A percentile compares a stretch with the other conserved stretches of the same genome.
Conservation (phyloP, 345 rosid genomes). For the Brassica nigra region DNA sequence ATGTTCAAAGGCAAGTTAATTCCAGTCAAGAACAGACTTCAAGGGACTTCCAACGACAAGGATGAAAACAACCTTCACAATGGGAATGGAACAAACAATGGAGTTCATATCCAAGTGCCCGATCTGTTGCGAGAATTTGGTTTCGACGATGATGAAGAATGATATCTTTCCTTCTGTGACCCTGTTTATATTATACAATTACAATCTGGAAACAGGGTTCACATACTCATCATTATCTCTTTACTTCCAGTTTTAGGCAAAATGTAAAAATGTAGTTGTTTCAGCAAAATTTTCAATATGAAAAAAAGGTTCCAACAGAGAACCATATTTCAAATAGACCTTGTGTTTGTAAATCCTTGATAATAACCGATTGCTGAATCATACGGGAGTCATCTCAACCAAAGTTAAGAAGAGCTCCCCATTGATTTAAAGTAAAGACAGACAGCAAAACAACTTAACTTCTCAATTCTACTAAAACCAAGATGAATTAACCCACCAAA, state of each 20-base stretch:
- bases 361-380: constrained; percentile 1
- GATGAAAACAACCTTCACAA: constrained; percentile 10
- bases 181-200: neutral
- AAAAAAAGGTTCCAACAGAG: constrained; percentile 15
- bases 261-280: neutral
- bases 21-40: constrained; percentile 25
- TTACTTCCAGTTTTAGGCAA: neutral
- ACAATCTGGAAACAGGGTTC: neutral
- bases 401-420: constrained; percentile 12
- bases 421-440: constrained; percentile 13
- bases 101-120: constrained; percentile 43
- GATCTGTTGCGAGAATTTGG: constrained; percentile 55
- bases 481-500: constrained; percentile 17
- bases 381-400: constrained; percentile 25
- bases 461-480: constrained; percentile 27
- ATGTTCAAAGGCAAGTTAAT: constrained; percentile 37
- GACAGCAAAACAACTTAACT: constrained; percentile 24
- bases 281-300: neutral
- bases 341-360: neutral
- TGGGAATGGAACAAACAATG: constrained; percentile 20
- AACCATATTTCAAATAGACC: constrained; percentile 16
- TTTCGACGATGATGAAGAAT: constrained; percentile 30
- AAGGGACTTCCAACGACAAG: constrained; percentile 12
- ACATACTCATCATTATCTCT: neutral
- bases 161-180: neutral